Percentiles rank a stretch among this genome's conserved stretches.
Evolutionary conservation across 371 early-diverging fungal genomes (phyloP).

Genomic region (Mucor indicus): DNA sequence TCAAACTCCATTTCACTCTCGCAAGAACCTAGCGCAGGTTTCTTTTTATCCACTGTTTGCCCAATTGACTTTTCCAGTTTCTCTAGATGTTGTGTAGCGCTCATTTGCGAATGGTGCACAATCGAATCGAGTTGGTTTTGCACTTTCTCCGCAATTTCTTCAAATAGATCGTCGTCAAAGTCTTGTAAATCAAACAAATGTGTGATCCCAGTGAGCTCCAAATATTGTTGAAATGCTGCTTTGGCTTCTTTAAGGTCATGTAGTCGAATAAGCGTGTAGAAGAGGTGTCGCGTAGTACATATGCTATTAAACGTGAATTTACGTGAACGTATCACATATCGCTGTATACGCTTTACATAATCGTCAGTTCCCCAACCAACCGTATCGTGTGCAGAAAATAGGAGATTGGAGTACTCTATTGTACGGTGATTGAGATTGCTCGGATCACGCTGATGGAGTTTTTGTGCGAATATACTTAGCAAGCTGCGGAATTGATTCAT

Average conservation of each 20-base stretch:
- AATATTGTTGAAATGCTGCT: conserved; percentile 58
- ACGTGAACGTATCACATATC: conserved; percentile 52
- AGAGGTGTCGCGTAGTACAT: conserved; percentile 58
- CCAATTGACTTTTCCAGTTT: too few relatives aligned
- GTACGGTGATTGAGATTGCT: conserved; percentile 11
- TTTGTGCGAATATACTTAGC: conserved; percentile 1
- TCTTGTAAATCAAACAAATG: conserved; percentile 1
- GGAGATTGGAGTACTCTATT: conserved; percentile 22
- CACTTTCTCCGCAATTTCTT: neutral
- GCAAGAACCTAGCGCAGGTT: conserved; percentile 11
- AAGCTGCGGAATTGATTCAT: conserved; percentile 11
- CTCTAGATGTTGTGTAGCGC: too few relatives aligned
- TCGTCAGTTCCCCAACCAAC: conserved; percentile 33
- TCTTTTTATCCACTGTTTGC: neutral
- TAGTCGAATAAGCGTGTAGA: conserved; percentile 48
- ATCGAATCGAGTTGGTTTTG: too few relatives aligned
- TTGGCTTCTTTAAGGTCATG: conserved; percentile 71
- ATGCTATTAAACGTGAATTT: conserved; percentile 71
- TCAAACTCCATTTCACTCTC: conserved; percentile 23
- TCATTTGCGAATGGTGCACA: too few relatives aligned
- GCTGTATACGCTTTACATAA: conserved; percentile 10
- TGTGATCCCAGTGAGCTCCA: conserved; percentile 41
- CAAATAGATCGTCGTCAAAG: neutral
- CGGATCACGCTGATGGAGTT: neutral
- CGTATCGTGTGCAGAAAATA: conserved; percentile 27